Base-by-base conservation (phyloP, 768 basidiomycete species). In the Phylloporus arenicola region DNA sequence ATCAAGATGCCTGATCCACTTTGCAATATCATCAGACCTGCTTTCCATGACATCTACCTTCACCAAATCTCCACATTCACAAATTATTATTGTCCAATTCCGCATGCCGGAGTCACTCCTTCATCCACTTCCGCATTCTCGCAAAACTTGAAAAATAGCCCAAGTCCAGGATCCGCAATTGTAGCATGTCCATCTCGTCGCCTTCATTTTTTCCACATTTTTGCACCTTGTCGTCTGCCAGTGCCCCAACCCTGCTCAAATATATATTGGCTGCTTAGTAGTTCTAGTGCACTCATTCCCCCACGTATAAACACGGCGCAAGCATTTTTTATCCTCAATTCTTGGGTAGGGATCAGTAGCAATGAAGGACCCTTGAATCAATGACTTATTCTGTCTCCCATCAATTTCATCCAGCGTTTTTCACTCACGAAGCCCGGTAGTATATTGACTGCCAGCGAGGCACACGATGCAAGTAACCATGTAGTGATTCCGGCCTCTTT, bases 401-500 rank as follows among this genome's bases (percentile, higher is more conserved):
- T 3, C 1, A 10, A 17, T 45, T 20, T 41, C 9, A 22, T 35
- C 37, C 17, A n/a, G 6, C 1, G 13, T 20, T 45, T 24, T n/a
- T 41, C 9, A 39, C 38, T 38, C 17, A 17, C 16, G 20, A 8
- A 39, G 43, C 7, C 30, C 4, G 17, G 20, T 27, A 24, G 13
- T 38, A 35, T 40, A 58, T 37, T 48, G 17, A 38, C 31, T 27
- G 13, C n/a, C 12, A 48, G 27, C 16, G 35, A 45, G 31, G 47
- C 47, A 57, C 52, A 49, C 34, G 34, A 22, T 22, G 25, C 29
- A 51, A 45, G 30, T 50, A 16, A 14, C 59, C 41, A 68, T 55
- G 63, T 53, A 7, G 70, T 69, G 34, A 76, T 64, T 8, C 95
- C 95, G 22, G 86, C 92, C 57, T 90, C 89, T 69, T 90, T 93